Conservation (phyloP, 192 early-diverging fungal species). For the Backusella tuberculispora region DNA sequence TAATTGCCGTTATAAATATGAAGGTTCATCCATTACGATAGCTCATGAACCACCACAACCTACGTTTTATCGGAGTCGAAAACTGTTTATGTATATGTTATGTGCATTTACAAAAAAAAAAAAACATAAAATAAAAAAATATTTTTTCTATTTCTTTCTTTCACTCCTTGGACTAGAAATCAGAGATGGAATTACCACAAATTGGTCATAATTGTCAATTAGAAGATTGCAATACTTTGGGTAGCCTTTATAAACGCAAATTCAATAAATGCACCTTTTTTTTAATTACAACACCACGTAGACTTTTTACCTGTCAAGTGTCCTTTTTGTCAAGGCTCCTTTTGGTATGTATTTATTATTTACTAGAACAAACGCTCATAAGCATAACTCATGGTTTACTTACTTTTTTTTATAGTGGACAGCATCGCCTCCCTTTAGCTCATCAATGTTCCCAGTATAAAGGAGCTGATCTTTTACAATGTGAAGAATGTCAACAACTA, state of each 20-base stretch:
- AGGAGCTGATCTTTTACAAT: conserved; percentile 14
- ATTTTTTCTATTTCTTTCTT: too few species aligned
- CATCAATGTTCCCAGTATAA: conserved; percentile 9
- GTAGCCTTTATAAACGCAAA: not conserved
- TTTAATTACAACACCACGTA: not conserved
- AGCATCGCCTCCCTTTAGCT: conserved; percentile 13
- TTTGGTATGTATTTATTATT: not conserved
- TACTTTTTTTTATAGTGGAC: not conserved
- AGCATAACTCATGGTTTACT: not conserved
- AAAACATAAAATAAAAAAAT: too few species aligned
- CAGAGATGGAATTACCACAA: conserved; percentile 22
- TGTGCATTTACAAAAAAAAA: too few species aligned
- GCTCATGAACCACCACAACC: too few species aligned
- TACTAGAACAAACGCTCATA: not conserved
- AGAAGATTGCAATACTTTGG: conserved; percentile 15
- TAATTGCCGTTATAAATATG: too few species aligned
- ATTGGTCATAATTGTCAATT: conserved; percentile 23
- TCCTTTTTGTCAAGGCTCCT: conserved; percentile 16
- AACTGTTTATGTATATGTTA: too few species aligned
- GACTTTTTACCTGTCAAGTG: conserved; percentile 22
- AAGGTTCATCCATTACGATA: too few species aligned
- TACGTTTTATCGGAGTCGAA: too few species aligned
- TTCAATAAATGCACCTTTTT: not conserved
- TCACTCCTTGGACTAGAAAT: too few species aligned
- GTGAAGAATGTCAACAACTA: conserved; percentile 11